A percentile compares a stretch with the other conserved stretches of the same genome.
phyloP scores from a whole-genome alignment of 1,284 basidiomycete genomes.

The Pisolithus thermaeus region DNA sequence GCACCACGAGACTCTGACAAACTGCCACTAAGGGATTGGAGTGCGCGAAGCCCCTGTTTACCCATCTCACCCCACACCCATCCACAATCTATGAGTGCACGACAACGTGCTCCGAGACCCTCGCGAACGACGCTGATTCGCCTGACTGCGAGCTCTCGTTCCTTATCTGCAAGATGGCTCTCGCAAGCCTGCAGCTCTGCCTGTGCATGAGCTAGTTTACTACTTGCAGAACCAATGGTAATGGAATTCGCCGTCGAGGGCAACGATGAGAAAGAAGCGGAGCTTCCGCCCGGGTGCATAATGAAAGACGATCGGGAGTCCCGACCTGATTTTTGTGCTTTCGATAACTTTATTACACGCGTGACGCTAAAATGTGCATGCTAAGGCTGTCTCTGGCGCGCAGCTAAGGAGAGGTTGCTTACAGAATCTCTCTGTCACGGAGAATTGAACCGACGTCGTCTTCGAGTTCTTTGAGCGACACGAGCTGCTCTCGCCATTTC shows the following conservation, averaged over 20 bases:
- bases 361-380: conserved; percentile 46
- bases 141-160: conserved; percentile 50
- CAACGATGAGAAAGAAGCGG: conserved; percentile 31
- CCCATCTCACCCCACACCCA: conserved; percentile 63
- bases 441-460: conserved; percentile 64
- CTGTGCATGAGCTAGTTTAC: conserved; percentile 62
- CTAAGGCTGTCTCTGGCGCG: not conserved
- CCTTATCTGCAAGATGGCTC: conserved; percentile 59
- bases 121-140: conserved; percentile 49
- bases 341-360: conserved; percentile 70
- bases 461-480: conserved; percentile 49
- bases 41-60: conserved; percentile 42
- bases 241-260: conserved; percentile 30
- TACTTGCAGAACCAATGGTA: conserved; percentile 23
- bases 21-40: conserved; percentile 27
- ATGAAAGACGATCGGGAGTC: conserved; percentile 32
- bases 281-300: conserved; percentile 28
- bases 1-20: conserved; percentile 21
- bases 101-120: conserved; percentile 55
- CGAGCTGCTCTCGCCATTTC: conserved; percentile 52
- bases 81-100: conserved; percentile 61
- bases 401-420: conserved; percentile 26
- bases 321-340: conserved; percentile 43
- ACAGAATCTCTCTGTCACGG: conserved; percentile 75
- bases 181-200: conserved; percentile 75